Percentiles rank a stretch among this genome's conserved stretches.
phyloP scores from a whole-genome alignment of 768 basidiomycete genomes.

The Rhizopogon sp. region DNA sequence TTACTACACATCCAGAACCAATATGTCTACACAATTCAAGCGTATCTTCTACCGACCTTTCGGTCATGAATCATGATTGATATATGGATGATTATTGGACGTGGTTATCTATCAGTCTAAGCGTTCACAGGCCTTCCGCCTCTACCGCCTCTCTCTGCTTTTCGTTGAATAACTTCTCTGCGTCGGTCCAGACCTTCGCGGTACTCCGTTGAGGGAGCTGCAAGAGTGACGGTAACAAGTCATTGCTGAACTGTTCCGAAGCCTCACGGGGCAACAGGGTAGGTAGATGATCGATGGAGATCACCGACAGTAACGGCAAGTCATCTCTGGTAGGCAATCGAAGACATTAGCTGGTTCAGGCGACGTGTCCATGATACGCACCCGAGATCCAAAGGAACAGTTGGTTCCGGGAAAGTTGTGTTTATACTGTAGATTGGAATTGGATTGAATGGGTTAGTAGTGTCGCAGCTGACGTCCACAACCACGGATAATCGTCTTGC shows the following conservation, averaged over 20 bases:
- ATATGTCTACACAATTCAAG: no score
- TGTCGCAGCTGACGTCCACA: constrained; percentile 98
- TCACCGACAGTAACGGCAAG: constrained; percentile 71
- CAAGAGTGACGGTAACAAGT: constrained; percentile 81
- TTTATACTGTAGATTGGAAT: constrained; percentile 93
- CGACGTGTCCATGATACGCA: constrained; percentile 32
- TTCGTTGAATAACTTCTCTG: constrained; percentile 75
- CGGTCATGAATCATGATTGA: neutral
- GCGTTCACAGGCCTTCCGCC: constrained; percentile 4
- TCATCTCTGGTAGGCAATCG: constrained; percentile 36
- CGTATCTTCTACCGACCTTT: neutral
- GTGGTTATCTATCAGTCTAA: neutral
- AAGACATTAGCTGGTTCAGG: neutral
- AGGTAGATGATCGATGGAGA: constrained; percentile 96
- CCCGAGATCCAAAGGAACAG: constrained; percentile 81
- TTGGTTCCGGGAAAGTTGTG: constrained; percentile 90
- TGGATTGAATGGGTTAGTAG: constrained; percentile 97
- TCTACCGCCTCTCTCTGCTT: constrained; percentile 52
- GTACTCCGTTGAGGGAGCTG: constrained; percentile 62
- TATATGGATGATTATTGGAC: neutral
- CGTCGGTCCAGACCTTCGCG: constrained; percentile 83
- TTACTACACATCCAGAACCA: no score
- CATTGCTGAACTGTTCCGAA: constrained; percentile 91
- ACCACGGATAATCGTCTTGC: constrained; percentile 70
- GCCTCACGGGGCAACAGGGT: constrained; percentile 94